phyloP scores from a whole-genome alignment of 352 stramenopile species.

The Saprolegnia diclina region DNA sequence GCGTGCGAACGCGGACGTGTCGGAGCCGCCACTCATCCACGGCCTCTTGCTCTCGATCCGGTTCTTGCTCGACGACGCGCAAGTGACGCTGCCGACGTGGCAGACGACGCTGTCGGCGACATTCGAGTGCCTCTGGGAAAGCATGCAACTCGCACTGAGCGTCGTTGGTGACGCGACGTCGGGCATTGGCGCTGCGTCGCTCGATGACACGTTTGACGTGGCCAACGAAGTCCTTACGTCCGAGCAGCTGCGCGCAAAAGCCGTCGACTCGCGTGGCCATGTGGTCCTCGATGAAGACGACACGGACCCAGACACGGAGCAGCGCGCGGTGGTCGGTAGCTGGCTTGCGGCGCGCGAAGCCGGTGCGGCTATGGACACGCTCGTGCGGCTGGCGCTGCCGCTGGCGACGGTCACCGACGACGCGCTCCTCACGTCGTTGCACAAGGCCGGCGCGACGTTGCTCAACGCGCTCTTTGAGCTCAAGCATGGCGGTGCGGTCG shows the following conservation, averaged over 20 bases:
- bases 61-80: constrained; percentile 64
- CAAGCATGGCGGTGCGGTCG: constrained; percentile 85
- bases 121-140: constrained; percentile 48
- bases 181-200: constrained; percentile 49
- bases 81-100: constrained; percentile 44
- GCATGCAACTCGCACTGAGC: constrained; percentile 56
- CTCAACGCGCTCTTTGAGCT: constrained; percentile 80
- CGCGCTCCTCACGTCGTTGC: constrained; percentile 50
- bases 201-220: constrained; percentile 56
- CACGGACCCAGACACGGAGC: constrained; percentile 48
- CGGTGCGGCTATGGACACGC: constrained; percentile 62
- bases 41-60: constrained; percentile 67
- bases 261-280: constrained; percentile 72
- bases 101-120: constrained; percentile 39
- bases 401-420: constrained; percentile 29
- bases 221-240: constrained; percentile 57
- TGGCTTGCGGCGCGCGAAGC: constrained; percentile 83
- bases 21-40: constrained; percentile 66
- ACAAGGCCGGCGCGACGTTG: constrained; percentile 59
- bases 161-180: constrained; percentile 74
- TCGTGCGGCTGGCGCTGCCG: constrained; percentile 61
- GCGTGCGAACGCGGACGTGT: constrained; percentile 17
- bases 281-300: constrained; percentile 60
- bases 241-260: constrained; percentile 41
- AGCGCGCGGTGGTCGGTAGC: constrained; percentile 76